Evolutionary conservation across 2,329 filamentous ascomycete species (phyloP).

Genomic region (Xylaria sp.): DNA sequence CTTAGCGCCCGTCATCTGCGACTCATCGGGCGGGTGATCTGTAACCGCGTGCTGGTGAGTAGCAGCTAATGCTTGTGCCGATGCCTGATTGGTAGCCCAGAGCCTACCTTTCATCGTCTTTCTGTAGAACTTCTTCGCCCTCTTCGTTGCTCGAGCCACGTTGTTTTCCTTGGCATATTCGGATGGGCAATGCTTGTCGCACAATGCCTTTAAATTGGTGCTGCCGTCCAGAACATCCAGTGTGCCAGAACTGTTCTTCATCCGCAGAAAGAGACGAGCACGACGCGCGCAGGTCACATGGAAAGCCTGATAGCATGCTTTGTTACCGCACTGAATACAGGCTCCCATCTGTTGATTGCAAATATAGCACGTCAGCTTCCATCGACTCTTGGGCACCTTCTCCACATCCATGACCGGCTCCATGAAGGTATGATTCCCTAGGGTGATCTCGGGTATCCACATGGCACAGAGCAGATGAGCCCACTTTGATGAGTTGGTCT

Average conservation of each 20-base stretch:
- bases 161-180: slow-evolving; percentile 86
- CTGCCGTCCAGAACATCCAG: slow-evolving; percentile 72
- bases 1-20: slow-evolving; percentile 78
- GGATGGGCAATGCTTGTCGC: slow-evolving; percentile 85
- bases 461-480: slow-evolving; percentile 93
- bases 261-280: slow-evolving; percentile 83
- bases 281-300: slow-evolving; percentile 93
- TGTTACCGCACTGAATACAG: slow-evolving; percentile 97
- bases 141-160: slow-evolving; percentile 71
- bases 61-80: slow-evolving; percentile 75
- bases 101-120: slow-evolving; percentile 80
- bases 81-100: slow-evolving; percentile 86
- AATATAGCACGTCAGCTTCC: slow-evolving; percentile 93
- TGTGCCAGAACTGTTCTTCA: slow-evolving; percentile 86
- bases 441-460: slow-evolving; percentile 95
- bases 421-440: slow-evolving; percentile 96
- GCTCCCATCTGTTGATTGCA: slow-evolving; percentile 97
- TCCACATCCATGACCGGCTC: slow-evolving; percentile 97
- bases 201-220: slow-evolving; percentile 86
- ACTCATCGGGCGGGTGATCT: slow-evolving; percentile 72
- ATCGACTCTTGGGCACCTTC: slow-evolving; percentile 89
- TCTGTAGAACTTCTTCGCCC: slow-evolving; percentile 85
- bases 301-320: slow-evolving; percentile 93
- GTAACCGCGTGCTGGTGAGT: slow-evolving; percentile 58
- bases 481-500: slow-evolving; percentile 95